These are phyloP conservation scores for Ophiostoma fasciatum DNA, from an alignment of 2,329 filamentous ascomycete genomes.

Conservation along the genomic window DNA sequence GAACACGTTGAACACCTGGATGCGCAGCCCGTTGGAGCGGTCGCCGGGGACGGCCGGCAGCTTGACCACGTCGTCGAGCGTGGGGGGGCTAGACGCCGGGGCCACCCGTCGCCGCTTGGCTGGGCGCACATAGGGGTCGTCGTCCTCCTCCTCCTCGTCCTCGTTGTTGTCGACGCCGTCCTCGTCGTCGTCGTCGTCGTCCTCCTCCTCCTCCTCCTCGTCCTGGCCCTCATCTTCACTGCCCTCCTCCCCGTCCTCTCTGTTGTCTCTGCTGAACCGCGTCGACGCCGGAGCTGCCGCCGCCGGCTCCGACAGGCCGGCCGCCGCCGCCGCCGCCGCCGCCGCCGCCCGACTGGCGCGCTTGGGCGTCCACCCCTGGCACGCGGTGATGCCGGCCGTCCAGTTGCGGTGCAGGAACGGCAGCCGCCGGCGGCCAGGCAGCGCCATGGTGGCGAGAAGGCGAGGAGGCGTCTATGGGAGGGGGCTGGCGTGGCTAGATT, in stretches of 20 bases:
- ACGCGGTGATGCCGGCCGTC: conserved; percentile 31
- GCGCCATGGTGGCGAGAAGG: too few relatives aligned
- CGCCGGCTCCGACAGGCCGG: too few relatives aligned
- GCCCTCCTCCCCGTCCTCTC: too few relatives aligned
- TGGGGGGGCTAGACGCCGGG: conserved; percentile 11
- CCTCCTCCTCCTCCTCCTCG: background rate
- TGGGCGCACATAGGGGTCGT: conserved; percentile 24
- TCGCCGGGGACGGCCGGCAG: conserved; percentile 12
- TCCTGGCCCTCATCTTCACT: too few relatives aligned
- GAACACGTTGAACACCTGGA: conserved; percentile 37
- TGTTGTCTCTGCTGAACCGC: too few relatives aligned
- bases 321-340: too few relatives aligned
- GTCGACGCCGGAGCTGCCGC: too few relatives aligned
- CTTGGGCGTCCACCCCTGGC: conserved; percentile 24
- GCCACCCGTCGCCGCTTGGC: conserved; percentile 35
- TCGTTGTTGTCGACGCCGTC: background rate
- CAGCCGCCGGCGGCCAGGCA: too few relatives aligned
- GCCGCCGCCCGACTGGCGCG: conserved; percentile 26
- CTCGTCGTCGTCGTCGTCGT: conserved; percentile 14
- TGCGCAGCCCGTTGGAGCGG: conserved; percentile 24
- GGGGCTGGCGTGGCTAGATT: too few relatives aligned
- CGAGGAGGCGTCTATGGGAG: too few relatives aligned
- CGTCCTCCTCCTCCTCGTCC: conserved; percentile 11
- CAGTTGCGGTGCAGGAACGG: conserved; percentile 42
- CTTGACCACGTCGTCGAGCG: conserved; percentile 8